Conservation (phyloP, 306 rosid species). For the Lathyrus aphaca region DNA sequence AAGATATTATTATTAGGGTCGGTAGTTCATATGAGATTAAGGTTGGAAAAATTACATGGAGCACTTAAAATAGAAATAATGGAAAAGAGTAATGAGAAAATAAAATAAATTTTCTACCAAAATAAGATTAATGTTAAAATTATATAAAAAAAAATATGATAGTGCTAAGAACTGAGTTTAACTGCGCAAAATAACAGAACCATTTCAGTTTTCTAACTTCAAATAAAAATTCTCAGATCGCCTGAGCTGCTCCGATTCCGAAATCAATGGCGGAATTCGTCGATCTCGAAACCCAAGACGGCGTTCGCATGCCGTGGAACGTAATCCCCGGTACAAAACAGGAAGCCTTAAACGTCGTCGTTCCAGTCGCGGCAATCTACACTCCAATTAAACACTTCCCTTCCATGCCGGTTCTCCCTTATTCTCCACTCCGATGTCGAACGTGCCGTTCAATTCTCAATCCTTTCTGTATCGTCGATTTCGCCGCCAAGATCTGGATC, state of each 20-base stretch:
- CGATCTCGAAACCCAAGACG: conserved; percentile 90
- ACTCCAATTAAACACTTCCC: conserved; percentile 81
- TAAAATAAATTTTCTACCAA: too few species aligned
- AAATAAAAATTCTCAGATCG: neutral
- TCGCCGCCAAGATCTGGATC: conserved; percentile 97
- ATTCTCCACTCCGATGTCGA: conserved; percentile 87
- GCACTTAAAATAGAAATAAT: too few species aligned
- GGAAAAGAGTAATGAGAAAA: too few species aligned
- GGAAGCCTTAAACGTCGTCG: conserved; percentile 65
- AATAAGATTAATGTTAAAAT: too few species aligned
- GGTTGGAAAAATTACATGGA: too few species aligned
- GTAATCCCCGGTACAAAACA: conserved; percentile 90
- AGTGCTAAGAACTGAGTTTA: neutral
- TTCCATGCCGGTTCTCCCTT: conserved; percentile 68
- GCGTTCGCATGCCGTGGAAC: conserved; percentile 99
- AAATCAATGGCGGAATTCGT: conserved; percentile 74
- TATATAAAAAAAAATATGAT: too few species aligned
- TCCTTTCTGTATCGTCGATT: conserved; percentile 91
- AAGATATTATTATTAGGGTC: too few species aligned
- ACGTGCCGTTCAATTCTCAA: conserved; percentile 91
- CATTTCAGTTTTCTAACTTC: neutral
- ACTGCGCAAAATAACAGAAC: conserved; percentile 2
- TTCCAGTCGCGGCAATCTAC: conserved; percentile 85
- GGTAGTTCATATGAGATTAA: too few species aligned
- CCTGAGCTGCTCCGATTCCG: neutral